A percentile compares a stretch with the other conserved stretches of the same genome.
phyloP scores from a whole-genome alignment of 2,329 filamentous ascomycete genomes.

The Colletotrichum orbiculare region DNA sequence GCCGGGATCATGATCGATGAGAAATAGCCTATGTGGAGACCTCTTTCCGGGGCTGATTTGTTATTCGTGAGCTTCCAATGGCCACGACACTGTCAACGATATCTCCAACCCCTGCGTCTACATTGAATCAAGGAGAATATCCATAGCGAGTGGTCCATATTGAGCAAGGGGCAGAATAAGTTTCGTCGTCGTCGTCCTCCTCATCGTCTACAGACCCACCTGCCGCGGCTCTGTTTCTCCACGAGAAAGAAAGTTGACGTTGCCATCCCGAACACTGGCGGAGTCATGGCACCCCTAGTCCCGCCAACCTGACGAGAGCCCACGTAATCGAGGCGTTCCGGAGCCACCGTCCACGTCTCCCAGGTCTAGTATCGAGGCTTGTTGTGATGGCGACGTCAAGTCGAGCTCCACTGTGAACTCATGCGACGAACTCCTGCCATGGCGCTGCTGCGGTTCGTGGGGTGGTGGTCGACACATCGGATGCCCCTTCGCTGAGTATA shows the following conservation, averaged over 20 bases:
- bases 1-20: conserved; percentile 3
- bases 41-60: conserved; percentile 17
- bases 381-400: conserved; percentile 7
- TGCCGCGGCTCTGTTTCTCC: neutral
- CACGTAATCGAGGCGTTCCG: conserved; percentile 19
- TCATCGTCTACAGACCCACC: neutral
- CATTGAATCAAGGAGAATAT: conserved; percentile 1
- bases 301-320: conserved; percentile 1
- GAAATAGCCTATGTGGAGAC: conserved; percentile 19
- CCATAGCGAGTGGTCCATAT: neutral
- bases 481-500: conserved; percentile 15
- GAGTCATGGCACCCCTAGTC: neutral
- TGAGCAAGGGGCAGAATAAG: neutral
- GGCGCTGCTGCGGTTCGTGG: conserved; percentile 10
- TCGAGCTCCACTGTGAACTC: conserved; percentile 7
- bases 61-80: conserved; percentile 18
- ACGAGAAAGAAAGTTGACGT: conserved; percentile 6
- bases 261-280: neutral
- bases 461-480: neutral
- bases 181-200: conserved; percentile 15
- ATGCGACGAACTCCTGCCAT: conserved; percentile 6
- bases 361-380: conserved; percentile 12
- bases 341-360: conserved; percentile 20
- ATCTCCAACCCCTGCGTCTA: conserved; percentile 3
- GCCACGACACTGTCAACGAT: neutral